A percentile compares a stretch with the other conserved stretches of the same genome.
These are phyloP conservation scores for Boletellus ananiceps DNA, from an alignment of 768 basidiomycete species.

Conservation along the genomic window DNA sequence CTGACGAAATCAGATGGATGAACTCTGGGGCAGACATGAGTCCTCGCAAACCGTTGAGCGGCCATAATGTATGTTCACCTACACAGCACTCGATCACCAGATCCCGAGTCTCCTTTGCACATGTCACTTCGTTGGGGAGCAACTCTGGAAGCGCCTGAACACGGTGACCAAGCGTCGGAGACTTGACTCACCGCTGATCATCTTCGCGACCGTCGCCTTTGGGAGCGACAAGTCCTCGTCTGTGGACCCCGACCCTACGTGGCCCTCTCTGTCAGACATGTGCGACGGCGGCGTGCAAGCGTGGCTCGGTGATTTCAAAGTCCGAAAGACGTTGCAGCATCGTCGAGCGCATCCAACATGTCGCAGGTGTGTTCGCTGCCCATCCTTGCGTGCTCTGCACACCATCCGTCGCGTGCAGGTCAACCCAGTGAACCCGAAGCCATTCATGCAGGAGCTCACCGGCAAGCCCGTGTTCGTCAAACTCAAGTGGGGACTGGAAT, in stretches of 20 bases:
- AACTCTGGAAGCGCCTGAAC: slow-evolving; percentile 54
- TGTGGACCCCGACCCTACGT: slow-evolving; percentile 54
- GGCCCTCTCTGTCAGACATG: slow-evolving; percentile 93
- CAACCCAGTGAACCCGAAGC: slow-evolving; percentile 96
- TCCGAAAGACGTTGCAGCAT: slow-evolving; percentile 25
- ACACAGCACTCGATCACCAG: slow-evolving; percentile 98
- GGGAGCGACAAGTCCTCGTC: slow-evolving; percentile 95
- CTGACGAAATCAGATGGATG: slow-evolving; percentile 94
- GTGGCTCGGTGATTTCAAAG: slow-evolving; percentile 39
- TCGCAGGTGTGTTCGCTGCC: slow-evolving; percentile 9
- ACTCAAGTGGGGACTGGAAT: slow-evolving; percentile 98
- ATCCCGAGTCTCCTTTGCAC: slow-evolving; percentile 95
- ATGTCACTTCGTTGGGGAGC: slow-evolving; percentile 80
- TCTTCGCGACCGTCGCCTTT: slow-evolving; percentile 96
- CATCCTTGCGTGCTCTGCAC: neutral
- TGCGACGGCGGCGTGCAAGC: slow-evolving; percentile 1
- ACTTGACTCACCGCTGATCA: slow-evolving; percentile 71
- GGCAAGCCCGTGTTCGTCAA: slow-evolving; percentile 94
- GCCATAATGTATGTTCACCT: slow-evolving; percentile 60
- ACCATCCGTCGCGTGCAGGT: slow-evolving; percentile 43
- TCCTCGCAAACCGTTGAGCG: slow-evolving; percentile 2
- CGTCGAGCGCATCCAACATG: slow-evolving; percentile 3
- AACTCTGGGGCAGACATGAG: slow-evolving; percentile 62
- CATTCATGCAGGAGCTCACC: slow-evolving; percentile 96
- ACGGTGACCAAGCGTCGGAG: slow-evolving; percentile 2